These are phyloP conservation scores for Pythium phragmitis DNA, from an alignment of 352 stramenopile genomes.

Conservation along the genomic window DNA sequence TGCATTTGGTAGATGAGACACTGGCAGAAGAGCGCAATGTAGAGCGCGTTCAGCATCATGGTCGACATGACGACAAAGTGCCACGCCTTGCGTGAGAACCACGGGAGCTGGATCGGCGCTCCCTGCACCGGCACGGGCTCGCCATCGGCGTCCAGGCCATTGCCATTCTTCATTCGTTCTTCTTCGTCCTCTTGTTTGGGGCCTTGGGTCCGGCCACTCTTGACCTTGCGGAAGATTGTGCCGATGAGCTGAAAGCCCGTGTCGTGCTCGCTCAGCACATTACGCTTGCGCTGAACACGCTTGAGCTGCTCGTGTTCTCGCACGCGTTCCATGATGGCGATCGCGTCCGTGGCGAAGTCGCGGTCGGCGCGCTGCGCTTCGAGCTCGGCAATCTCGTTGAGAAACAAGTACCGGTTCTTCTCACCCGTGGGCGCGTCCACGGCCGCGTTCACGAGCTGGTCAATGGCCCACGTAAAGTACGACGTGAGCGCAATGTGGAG, in stretches of 20 bases:
- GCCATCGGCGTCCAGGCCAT: background rate
- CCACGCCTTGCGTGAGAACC: slow-evolving; percentile 28
- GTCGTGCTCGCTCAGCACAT: slow-evolving; percentile 19
- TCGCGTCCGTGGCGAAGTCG: slow-evolving; percentile 23
- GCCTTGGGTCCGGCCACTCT: slow-evolving; percentile 1
- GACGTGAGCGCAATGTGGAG: slow-evolving; percentile 20
- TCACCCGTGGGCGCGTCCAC: slow-evolving; percentile 1
- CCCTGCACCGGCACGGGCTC: background rate
- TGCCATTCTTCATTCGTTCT: background rate
- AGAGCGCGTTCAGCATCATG: slow-evolving; percentile 31
- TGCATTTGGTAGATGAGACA: slow-evolving; percentile 28
- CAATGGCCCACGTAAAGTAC: slow-evolving; percentile 30
- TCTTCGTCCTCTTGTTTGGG: background rate
- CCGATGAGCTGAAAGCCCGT: slow-evolving; percentile 28
- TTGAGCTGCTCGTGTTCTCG: slow-evolving; percentile 22
- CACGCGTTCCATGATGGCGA: slow-evolving; percentile 26
- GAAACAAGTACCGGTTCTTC: slow-evolving; percentile 14
- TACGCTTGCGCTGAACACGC: slow-evolving; percentile 14
- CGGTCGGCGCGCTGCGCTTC: slow-evolving; percentile 6
- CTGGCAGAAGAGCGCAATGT: slow-evolving; percentile 33
- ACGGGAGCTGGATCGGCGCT: slow-evolving; percentile 9
- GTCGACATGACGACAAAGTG: slow-evolving; percentile 27
- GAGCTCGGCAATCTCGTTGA: slow-evolving; percentile 27
- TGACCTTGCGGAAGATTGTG: slow-evolving; percentile 19
- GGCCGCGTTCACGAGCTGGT: slow-evolving; percentile 19